Conservation (phyloP, 805 yeast genomes). For the Monosporozyma aquatica region DNA sequence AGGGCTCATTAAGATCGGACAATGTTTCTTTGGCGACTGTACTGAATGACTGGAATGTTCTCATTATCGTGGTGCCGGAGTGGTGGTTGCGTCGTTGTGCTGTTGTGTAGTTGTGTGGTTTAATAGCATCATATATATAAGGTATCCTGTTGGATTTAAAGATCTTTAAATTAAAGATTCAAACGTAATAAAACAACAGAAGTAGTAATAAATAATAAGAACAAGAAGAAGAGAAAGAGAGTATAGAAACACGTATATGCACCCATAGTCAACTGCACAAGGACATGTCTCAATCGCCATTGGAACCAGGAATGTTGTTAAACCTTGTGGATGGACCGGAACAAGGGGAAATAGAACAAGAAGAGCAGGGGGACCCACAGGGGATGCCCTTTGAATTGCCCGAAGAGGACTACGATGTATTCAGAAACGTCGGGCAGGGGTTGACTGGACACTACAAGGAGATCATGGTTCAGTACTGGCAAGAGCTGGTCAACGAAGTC, state of each 20-base stretch:
- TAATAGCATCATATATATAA: too few relatives aligned
- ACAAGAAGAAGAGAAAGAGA: too few relatives aligned
- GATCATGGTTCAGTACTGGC: constrained; percentile 95
- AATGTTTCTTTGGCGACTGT: constrained; percentile 19
- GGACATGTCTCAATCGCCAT: background rate
- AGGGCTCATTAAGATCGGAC: too few relatives aligned
- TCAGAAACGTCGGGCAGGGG: constrained; percentile 89
- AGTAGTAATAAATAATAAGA: too few relatives aligned
- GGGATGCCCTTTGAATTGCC: constrained; percentile 9
- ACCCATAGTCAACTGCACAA: too few relatives aligned
- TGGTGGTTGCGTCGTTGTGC: background rate
- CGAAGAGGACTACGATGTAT: constrained; percentile 44
- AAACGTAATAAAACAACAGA: too few relatives aligned
- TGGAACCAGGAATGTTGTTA: background rate
- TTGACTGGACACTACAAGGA: constrained; percentile 72
- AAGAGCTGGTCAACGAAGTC: constrained; percentile 82
- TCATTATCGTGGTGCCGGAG: constrained; percentile 10
- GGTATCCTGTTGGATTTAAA: too few relatives aligned
- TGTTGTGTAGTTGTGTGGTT: background rate
- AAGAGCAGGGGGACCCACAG: constrained; percentile 2
- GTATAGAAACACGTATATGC: too few relatives aligned
- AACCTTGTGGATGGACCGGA: background rate
- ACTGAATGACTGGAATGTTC: constrained; percentile 24
- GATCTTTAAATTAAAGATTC: too few relatives aligned
- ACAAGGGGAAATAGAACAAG: background rate